Evolutionary conservation across 331 rosid genomes (phyloP).

Genomic region (Pyracantha coccinea): DNA sequence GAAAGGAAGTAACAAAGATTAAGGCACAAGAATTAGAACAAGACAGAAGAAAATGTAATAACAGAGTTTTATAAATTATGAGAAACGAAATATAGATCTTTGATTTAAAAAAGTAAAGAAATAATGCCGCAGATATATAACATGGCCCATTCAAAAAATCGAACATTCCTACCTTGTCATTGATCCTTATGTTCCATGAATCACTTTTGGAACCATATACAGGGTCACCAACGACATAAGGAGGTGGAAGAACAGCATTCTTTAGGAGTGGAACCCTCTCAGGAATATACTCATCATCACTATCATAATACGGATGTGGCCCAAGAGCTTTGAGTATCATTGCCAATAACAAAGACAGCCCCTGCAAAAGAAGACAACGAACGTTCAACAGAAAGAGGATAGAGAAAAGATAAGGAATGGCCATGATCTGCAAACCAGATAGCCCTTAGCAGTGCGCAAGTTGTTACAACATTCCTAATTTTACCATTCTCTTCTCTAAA

Average conservation of each 20-base stretch:
- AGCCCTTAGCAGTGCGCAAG: neutral
- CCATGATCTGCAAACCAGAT: neutral
- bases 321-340: conserved; percentile 77
- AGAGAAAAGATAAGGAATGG: neutral
- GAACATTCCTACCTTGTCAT: conserved; percentile 42
- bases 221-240: conserved; percentile 53
- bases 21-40: neutral
- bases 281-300: conserved; percentile 62
- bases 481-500: too few relatives aligned
- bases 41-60: neutral
- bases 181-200: conserved; percentile 33
- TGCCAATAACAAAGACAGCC: conserved; percentile 57
- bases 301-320: conserved; percentile 57
- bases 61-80: neutral
- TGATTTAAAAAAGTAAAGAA: neutral
- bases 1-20: neutral
- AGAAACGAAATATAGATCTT: neutral
- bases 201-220: conserved; percentile 41
- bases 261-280: conserved; percentile 60
- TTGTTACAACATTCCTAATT: too few relatives aligned
- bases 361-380: conserved; percentile 30
- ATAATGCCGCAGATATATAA: neutral
- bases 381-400: neutral
- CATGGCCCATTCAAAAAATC: neutral
- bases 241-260: conserved; percentile 45